These are phyloP conservation scores for Aspergillus brasiliensis DNA, from an alignment of 2,329 filamentous ascomycete genomes.

Conservation along the genomic window DNA sequence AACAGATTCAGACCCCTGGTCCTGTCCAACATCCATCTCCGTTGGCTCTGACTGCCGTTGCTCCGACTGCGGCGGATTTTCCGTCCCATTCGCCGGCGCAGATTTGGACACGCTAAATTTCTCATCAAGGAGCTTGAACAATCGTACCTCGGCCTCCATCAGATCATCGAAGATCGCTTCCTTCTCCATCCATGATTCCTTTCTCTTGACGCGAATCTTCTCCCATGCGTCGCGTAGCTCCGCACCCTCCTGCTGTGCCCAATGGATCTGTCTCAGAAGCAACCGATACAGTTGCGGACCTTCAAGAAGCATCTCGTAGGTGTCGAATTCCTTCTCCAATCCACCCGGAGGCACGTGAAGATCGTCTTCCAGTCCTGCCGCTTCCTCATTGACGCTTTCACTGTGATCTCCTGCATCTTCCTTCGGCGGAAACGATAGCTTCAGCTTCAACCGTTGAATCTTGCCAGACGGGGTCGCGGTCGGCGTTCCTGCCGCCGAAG, in stretches of 20 bases:
- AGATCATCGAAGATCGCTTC: slow-evolving; percentile 48
- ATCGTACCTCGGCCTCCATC: slow-evolving; percentile 43
- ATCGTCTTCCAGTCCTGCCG: slow-evolving; percentile 39
- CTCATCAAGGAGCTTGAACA: slow-evolving; percentile 31
- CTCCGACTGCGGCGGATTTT: neutral
- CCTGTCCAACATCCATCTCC: neutral
- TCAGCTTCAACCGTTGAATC: slow-evolving; percentile 46
- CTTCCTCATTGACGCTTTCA: slow-evolving; percentile 29
- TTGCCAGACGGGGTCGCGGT: slow-evolving; percentile 35
- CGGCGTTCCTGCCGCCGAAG: slow-evolving; percentile 32
- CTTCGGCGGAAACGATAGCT: slow-evolving; percentile 40
- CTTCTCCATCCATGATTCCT: slow-evolving; percentile 45
- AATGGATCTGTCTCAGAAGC: slow-evolving; percentile 50
- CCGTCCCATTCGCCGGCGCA: neutral
- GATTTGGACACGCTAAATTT: neutral
- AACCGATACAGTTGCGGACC: slow-evolving; percentile 48
- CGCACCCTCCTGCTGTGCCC: slow-evolving; percentile 48
- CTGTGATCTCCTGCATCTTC: slow-evolving; percentile 33
- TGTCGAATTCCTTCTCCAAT: slow-evolving; percentile 46
- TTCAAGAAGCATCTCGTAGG: slow-evolving; percentile 45
- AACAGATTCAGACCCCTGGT: slow-evolving; percentile 1
- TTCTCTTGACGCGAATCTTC: slow-evolving; percentile 38
- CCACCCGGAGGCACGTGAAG: slow-evolving; percentile 40
- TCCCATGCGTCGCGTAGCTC: slow-evolving; percentile 45
- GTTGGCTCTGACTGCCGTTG: neutral